phyloP scores from a whole-genome alignment of 768 basidiomycete species.

The Mycena rosella region DNA sequence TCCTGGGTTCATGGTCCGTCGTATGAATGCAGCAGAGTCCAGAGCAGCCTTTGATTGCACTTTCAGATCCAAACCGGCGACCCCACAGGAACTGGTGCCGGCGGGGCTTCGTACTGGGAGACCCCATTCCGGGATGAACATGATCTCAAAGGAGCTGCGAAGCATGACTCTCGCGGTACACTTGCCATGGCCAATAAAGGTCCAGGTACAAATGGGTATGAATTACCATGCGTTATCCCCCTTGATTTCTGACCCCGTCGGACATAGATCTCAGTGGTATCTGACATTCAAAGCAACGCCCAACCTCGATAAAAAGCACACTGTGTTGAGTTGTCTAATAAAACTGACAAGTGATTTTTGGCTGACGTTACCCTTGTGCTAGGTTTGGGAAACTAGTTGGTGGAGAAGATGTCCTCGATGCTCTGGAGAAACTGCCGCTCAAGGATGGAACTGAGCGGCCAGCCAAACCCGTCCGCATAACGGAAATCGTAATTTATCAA shows the following conservation, averaged over 20 bases:
- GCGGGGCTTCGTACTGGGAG: constrained; percentile 95
- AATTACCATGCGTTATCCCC: constrained; percentile 13
- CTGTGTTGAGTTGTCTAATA: no score
- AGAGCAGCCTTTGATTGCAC: background rate
- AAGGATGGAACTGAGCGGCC: constrained; percentile 92
- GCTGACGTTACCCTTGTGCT: no score
- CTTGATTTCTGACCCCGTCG: background rate
- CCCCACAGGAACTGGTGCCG: constrained; percentile 94
- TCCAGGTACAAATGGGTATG: constrained; percentile 86
- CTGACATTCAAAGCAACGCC: constrained; percentile 87
- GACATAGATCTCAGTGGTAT: constrained; percentile 89
- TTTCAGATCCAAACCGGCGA: constrained; percentile 96
- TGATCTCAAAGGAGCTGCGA: constrained; percentile 88
- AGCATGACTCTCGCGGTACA: constrained; percentile 86
- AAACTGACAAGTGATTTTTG: no score
- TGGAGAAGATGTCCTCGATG: constrained; percentile 90
- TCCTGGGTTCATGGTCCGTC: constrained; percentile 91
- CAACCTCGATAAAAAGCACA: constrained; percentile 93
- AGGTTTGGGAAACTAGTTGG: constrained; percentile 98
- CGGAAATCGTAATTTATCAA: constrained; percentile 88
- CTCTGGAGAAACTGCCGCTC: constrained; percentile 83
- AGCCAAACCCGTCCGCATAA: constrained; percentile 86
- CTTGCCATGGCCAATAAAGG: constrained; percentile 98
- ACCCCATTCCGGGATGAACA: constrained; percentile 97
- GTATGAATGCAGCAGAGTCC: background rate